Evolutionary conservation across 176 grass and related monocot species (phyloP).

Genomic region (Phoenix dactylifera): DNA sequence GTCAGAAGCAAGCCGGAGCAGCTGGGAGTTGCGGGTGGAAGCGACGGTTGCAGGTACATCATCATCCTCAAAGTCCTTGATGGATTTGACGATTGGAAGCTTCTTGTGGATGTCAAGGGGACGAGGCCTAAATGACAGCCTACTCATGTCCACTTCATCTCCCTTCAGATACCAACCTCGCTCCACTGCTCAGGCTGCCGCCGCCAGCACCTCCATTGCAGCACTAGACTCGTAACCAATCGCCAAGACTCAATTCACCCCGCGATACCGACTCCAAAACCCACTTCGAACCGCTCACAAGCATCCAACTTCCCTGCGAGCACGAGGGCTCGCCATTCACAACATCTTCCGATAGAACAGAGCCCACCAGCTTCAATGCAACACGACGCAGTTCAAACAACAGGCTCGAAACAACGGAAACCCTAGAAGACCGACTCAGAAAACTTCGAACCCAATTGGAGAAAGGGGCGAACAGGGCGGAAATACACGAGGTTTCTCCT

Average conservation of each 20-base stretch:
- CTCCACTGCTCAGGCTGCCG: not conserved
- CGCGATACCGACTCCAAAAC: not conserved
- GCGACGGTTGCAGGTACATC: conserved; percentile 17
- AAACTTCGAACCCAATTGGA: not conserved
- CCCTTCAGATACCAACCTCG: conserved; percentile 20
- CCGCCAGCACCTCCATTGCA: not conserved
- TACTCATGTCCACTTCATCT: conserved; percentile 83
- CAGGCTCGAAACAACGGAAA: not conserved
- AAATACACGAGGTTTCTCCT: not conserved
- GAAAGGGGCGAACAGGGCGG: not conserved
- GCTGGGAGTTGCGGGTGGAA: conserved; percentile 20
- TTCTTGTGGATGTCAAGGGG: conserved; percentile 99
- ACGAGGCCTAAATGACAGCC: conserved; percentile 87
- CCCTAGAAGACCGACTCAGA: not conserved
- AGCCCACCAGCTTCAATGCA: not conserved
- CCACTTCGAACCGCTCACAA: not conserved
- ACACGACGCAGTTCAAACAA: not conserved
- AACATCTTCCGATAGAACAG: not conserved
- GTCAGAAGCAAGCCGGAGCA: conserved; percentile 18
- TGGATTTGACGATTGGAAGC: conserved; percentile 81
- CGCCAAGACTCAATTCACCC: too few relatives aligned
- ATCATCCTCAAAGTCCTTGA: conserved; percentile 88
- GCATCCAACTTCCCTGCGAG: not conserved
- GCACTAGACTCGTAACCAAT: not conserved
- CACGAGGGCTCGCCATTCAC: not conserved